Conservation (phyloP, 495 filamentous ascomycete species). For the Penicillium bialowiezense region DNA sequence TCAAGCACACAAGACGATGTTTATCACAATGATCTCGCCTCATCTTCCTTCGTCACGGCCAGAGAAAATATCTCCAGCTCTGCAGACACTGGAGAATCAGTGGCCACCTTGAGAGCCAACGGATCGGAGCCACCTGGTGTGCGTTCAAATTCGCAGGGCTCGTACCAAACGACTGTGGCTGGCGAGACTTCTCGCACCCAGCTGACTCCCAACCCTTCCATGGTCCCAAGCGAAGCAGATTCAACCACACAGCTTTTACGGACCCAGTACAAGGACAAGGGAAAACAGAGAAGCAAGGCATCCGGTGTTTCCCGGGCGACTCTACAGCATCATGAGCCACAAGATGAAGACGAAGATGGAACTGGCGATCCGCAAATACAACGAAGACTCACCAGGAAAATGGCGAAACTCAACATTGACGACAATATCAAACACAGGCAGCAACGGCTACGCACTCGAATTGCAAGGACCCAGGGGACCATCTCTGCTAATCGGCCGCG, state of each 20-base stretch:
- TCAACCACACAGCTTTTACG: conserved; percentile 39
- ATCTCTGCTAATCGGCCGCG: conserved; percentile 38
- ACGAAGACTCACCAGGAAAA: conserved; percentile 22
- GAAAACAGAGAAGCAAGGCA: conserved; percentile 26
- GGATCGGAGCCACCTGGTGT: not conserved
- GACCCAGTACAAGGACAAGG: conserved; percentile 23
- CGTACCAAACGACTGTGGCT: conserved; percentile 16
- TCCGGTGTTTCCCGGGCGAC: conserved; percentile 19
- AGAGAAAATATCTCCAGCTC: conserved; percentile 20
- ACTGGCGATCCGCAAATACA: conserved; percentile 10
- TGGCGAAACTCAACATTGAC: conserved; percentile 45
- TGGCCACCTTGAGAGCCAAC: conserved; percentile 17
- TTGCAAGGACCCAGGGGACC: conserved; percentile 38
- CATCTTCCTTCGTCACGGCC: conserved; percentile 34
- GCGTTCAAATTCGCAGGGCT: conserved; percentile 10
- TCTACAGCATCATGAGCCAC: conserved; percentile 35
- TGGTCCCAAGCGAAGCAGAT: conserved; percentile 30
- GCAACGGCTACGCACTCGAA: conserved; percentile 31
- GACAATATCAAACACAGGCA: conserved; percentile 42
- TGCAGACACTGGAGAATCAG: conserved; percentile 9
- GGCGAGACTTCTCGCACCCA: conserved; percentile 20
- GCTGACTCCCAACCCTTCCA: conserved; percentile 20
- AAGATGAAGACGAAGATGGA: conserved; percentile 31
- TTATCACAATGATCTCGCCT: conserved; percentile 13
- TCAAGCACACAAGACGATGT: conserved; percentile 1